Percentiles rank a stretch among this genome's conserved stretches.
Evolutionary conservation across 1,284 basidiomycete species (phyloP).

Genomic region (Malassezia caprae): DNA sequence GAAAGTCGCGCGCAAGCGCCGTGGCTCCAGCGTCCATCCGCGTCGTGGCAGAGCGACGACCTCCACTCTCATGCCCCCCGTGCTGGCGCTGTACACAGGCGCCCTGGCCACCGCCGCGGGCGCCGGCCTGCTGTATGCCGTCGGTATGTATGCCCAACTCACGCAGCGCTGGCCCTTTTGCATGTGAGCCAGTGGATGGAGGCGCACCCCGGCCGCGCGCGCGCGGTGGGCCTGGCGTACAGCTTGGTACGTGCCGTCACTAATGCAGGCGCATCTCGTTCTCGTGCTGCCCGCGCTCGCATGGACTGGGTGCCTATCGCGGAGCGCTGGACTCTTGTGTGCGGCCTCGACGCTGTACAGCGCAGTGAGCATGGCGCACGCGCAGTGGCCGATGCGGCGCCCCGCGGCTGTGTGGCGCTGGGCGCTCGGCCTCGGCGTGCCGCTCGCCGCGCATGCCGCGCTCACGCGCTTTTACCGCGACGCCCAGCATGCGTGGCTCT

Average conservation of each 20-base stretch:
- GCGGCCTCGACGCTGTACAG: background rate
- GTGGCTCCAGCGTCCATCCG: background rate
- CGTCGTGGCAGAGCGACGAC: background rate
- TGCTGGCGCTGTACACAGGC: slow-evolving; percentile 8
- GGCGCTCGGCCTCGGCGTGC: background rate
- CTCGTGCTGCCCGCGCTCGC: background rate
- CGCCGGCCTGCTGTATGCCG: background rate
- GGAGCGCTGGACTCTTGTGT: background rate
- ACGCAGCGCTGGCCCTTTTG: slow-evolving; percentile 6
- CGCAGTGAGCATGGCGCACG: background rate
- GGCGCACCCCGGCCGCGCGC: slow-evolving; percentile 4
- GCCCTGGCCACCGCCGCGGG: background rate
- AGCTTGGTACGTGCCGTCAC: background rate
- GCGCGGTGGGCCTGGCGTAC: background rate
- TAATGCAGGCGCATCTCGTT: slow-evolving; percentile 1
- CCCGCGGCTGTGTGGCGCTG: background rate
- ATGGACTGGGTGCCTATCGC: background rate
- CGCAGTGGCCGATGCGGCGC: slow-evolving; percentile 1
- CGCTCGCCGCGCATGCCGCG: slow-evolving; percentile 3
- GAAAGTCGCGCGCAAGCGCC: slow-evolving; percentile 21
- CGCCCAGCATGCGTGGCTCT: background rate
- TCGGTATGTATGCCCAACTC: slow-evolving; percentile 1
- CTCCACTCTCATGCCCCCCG: background rate
- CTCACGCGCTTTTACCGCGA: background rate
- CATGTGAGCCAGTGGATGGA: slow-evolving; percentile 15